Conservation (phyloP, 192 early-diverging fungal genomes). For the Dissophora ornata region DNA sequence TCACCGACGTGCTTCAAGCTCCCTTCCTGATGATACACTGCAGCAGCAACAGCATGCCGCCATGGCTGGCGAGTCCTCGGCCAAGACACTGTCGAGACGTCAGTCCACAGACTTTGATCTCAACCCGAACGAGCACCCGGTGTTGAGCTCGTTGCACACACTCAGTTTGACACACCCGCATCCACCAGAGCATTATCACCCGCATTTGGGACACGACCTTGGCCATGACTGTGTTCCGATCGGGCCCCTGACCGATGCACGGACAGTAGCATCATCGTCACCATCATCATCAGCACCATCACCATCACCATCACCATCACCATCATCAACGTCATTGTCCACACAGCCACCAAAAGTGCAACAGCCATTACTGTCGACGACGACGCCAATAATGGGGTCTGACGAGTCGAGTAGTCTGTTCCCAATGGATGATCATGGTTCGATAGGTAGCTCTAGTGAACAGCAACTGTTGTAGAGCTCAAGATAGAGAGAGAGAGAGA, state of each 20-base stretch:
- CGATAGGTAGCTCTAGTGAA: neutral
- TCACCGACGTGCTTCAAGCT: too few relatives aligned
- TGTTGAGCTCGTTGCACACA: conserved; percentile 32
- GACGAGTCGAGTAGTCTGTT: conserved; percentile 3
- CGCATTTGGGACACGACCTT: conserved; percentile 44
- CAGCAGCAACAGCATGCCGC: neutral
- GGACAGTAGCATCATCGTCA: neutral
- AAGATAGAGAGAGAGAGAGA: too few relatives aligned
- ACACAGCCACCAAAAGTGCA: too few relatives aligned
- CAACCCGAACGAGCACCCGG: conserved; percentile 37
- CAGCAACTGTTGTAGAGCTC: too few relatives aligned
- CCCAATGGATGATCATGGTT: conserved; percentile 23
- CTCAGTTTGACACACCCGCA: conserved; percentile 40
- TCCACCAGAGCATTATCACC: conserved; percentile 37
- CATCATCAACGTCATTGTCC: neutral
- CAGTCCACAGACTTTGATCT: conserved; percentile 17
- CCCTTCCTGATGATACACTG: too few relatives aligned
- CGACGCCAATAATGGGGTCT: too few relatives aligned
- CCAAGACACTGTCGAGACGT: conserved; percentile 7
- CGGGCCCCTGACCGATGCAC: neutral
- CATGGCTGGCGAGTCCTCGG: too few relatives aligned
- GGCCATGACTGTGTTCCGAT: conserved; percentile 37
- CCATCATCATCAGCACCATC: neutral
- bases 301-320: neutral
- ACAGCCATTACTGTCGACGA: too few relatives aligned